phyloP scores from a whole-genome alignment of 768 basidiomycete species.

The Pulveroboletus ravenelii region DNA sequence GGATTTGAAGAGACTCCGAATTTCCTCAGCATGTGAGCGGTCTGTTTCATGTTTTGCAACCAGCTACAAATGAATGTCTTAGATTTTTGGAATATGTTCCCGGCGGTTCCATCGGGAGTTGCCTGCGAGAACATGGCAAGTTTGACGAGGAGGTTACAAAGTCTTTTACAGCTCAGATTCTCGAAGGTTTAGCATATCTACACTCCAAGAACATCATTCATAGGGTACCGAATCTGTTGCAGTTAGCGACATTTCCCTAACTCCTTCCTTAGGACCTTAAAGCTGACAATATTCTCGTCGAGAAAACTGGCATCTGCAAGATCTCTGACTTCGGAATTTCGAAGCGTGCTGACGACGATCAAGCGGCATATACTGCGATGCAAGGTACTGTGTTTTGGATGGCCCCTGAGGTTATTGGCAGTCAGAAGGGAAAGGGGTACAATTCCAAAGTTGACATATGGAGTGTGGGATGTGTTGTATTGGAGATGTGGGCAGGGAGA shows the following conservation, averaged over 20 bases:
- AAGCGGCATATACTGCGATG: constrained; percentile 86
- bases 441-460: constrained; percentile 98
- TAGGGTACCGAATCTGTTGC: constrained; percentile 48
- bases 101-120: constrained; percentile 90
- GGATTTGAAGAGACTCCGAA: constrained; percentile 88
- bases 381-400: constrained; percentile 99
- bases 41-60: background rate
- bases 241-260: constrained; percentile 6
- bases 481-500: constrained; percentile 99
- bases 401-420: constrained; percentile 92
- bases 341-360: constrained; percentile 87
- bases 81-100: constrained; percentile 99
- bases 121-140: constrained; percentile 86
- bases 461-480: constrained; percentile 97
- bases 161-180: constrained; percentile 88
- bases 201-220: constrained; percentile 91
- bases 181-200: constrained; percentile 87
- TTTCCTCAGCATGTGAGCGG: constrained; percentile 85
- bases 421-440: constrained; percentile 78
- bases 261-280: constrained; percentile 71
- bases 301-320: constrained; percentile 88
- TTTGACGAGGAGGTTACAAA: constrained; percentile 91
- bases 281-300: constrained; percentile 96
- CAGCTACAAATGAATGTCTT: constrained; percentile 11
- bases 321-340: constrained; percentile 99